Evolutionary conservation across 2,329 filamentous ascomycete species (phyloP), one percentile per base, ranked within the genome.

Genomic region (Fusarium bulbicola): DNA sequence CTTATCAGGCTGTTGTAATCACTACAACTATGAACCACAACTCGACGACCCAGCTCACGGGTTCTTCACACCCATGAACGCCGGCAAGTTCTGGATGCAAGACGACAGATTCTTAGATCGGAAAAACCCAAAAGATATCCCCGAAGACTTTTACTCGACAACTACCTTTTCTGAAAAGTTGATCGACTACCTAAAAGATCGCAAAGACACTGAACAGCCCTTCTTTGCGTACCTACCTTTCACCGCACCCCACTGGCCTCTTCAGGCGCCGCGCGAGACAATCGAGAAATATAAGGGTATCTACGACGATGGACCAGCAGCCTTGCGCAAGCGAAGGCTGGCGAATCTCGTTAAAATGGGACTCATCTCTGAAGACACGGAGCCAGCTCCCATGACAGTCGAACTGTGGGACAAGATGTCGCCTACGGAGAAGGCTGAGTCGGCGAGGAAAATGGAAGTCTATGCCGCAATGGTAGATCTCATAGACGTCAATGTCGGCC

Each of bases 171-270:
- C 84, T 6, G 83, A 86, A 68, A 86, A 85, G 71, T 84, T 89
- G 82, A 72, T 88, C 13, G 73, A 83, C n/a, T 88, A 88, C 49
- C 79, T 89, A 5, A 59, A 66, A n/a, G 66, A 65, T 82, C 86
- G 45, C 7, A 20, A 72, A 18, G 68, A 77, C 28, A 70, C 69
- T 32, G 76, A 81, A 6, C 61, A 67, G 34, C 78, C 77, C 0
- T 79, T 79, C 66, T 77, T 80, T 57, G 74, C 69, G 10, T 79
- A 77, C 26, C 53, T 79, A 6, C 67, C 78, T 3, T 91, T 90
- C 76, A 89, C 88, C 0, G 89, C 89, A 1, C 89, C 89, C 5
- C 89, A 91, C 73, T 91, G 89, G 89, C 89, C 89, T 5, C 80
- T 91, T 5, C 89, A 91, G 74, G 88, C 88, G 0, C 88, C 89